These are phyloP conservation scores for Candida pseudofarinosa DNA, from an alignment of 805 yeast genomes.

Conservation along the genomic window DNA sequence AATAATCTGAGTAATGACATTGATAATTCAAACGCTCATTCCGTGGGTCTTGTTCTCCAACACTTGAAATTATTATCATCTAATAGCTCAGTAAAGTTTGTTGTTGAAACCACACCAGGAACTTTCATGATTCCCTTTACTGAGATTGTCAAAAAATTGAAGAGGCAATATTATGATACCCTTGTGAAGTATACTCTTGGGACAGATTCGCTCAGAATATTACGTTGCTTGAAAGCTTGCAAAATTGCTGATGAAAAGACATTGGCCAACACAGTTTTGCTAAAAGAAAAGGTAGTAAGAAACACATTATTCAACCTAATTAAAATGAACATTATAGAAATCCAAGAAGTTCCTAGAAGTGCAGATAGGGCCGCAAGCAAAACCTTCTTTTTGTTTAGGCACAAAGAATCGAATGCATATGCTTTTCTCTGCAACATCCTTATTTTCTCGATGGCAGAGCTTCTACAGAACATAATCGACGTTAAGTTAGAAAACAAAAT, in stretches of 20 bases:
- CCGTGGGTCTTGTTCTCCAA: conserved; percentile 41
- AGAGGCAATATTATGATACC: conserved; percentile 51
- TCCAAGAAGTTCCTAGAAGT: conserved; percentile 92
- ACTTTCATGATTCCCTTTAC: conserved; percentile 60
- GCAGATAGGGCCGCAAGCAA: conserved; percentile 89
- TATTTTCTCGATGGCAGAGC: conserved; percentile 50
- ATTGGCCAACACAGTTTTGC: conserved; percentile 67
- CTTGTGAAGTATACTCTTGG: conserved; percentile 61
- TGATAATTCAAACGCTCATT: conserved; percentile 23
- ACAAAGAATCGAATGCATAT: conserved; percentile 39
- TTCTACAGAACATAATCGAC: conserved; percentile 46
- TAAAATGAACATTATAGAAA: conserved; percentile 68
- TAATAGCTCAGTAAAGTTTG: conserved; percentile 51
- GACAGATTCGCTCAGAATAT: conserved; percentile 60
- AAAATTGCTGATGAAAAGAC: conserved; percentile 81
- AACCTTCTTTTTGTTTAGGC: conserved; percentile 78
- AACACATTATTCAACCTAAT: conserved; percentile 64
- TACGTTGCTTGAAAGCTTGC: conserved; percentile 69
- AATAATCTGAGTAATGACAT: conserved; percentile 6
- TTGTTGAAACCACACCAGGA: conserved; percentile 55
- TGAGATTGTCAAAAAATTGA: conserved; percentile 42
- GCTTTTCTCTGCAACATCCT: conserved; percentile 38
- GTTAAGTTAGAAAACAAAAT: conserved; percentile 59
- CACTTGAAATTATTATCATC: conserved; percentile 68
- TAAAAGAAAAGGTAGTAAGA: conserved; percentile 75